These are phyloP conservation scores for Yarrowia galli DNA, from an alignment of 1,139 yeast genomes.

Conservation along the genomic window DNA sequence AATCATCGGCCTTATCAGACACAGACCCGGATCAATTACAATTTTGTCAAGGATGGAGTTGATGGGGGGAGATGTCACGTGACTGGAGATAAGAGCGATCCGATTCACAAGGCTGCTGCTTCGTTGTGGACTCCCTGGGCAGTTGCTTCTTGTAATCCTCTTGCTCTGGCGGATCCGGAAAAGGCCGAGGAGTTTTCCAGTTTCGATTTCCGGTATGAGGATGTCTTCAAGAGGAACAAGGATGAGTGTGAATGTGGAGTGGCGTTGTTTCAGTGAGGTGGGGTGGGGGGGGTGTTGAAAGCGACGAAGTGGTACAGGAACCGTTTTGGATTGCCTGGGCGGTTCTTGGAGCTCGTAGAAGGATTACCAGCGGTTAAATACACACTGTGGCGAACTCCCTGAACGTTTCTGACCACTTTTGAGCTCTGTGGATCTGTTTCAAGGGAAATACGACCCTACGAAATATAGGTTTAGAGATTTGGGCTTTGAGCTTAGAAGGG, in stretches of 20 bases:
- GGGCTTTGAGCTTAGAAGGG: too few relatives aligned
- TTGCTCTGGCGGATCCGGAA: background rate
- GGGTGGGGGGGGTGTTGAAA: too few relatives aligned
- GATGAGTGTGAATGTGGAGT: slow-evolving; percentile 24
- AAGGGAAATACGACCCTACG: slow-evolving; percentile 14
- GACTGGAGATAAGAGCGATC: background rate
- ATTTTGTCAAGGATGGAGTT: background rate
- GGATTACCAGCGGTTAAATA: too few relatives aligned
- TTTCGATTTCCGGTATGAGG: slow-evolving; percentile 30
- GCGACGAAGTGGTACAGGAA: too few relatives aligned
- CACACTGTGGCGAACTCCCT: too few relatives aligned
- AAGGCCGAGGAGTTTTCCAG: slow-evolving; percentile 12
- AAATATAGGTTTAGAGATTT: background rate
- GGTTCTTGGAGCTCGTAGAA: too few relatives aligned
- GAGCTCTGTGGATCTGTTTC: background rate
- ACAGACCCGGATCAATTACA: slow-evolving; percentile 15
- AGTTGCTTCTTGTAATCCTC: slow-evolving; percentile 11
- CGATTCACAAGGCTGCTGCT: background rate
- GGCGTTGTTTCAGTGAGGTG: background rate
- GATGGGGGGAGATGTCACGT: background rate
- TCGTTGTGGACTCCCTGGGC: slow-evolving; percentile 33
- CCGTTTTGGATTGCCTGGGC: too few relatives aligned
- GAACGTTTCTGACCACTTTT: too few relatives aligned
- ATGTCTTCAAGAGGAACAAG: slow-evolving; percentile 21
- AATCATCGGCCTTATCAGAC: slow-evolving; percentile 22